Evolutionary conservation across 2,329 filamentous ascomycete species (phyloP), one percentile per base, ranked within the genome.

Genomic region (Bipolaris victoriae): DNA sequence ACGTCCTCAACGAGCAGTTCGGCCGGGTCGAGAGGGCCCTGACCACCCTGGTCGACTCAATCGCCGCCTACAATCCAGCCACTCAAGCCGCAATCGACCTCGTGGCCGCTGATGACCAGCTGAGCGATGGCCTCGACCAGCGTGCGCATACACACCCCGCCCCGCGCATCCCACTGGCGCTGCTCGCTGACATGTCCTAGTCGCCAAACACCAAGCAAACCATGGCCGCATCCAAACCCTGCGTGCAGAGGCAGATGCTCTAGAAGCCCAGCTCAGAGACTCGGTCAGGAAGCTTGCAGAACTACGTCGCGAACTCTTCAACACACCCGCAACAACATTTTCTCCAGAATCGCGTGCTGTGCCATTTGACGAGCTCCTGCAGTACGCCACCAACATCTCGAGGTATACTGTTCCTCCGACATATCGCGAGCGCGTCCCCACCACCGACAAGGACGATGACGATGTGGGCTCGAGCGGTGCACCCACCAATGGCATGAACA

Each of bases 21-120:
- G 72, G 79, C 63, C 76, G 80, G 58, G 71, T 83, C 41, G 80
- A 83, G 55, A 71, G 74, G 50, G 79, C 79, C 5, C 80, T 96
- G 18, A 83, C 84, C 11, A 86, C 81, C 26, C 81, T 96, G 33
- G 88, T 92, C 65, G 90, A 92, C 73, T 93, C 90, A 0, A 89
- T 96, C 61, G 84, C 90, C 5, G 90, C 91, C 63, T 94, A 93
- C 77, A 91, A 92, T 68, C 91, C 91, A 0, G 90, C 89, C 6
- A 80, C 85, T 4, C 77, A 82, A 35, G 85, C 88, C 24, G 90
- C 89, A 5, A 80, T 85, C 55, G 89, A 92, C 62, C 85, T 96
- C 9, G 80, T 90, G 16, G 80, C 82, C 7, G 91, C 90, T 22
- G 90, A 96, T 71, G 80, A 83, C 40, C 86, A 88, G 58, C 83